These are phyloP conservation scores for Fusarium continuum DNA, from an alignment of 2,329 filamentous ascomycete species.

Conservation along the genomic window DNA sequence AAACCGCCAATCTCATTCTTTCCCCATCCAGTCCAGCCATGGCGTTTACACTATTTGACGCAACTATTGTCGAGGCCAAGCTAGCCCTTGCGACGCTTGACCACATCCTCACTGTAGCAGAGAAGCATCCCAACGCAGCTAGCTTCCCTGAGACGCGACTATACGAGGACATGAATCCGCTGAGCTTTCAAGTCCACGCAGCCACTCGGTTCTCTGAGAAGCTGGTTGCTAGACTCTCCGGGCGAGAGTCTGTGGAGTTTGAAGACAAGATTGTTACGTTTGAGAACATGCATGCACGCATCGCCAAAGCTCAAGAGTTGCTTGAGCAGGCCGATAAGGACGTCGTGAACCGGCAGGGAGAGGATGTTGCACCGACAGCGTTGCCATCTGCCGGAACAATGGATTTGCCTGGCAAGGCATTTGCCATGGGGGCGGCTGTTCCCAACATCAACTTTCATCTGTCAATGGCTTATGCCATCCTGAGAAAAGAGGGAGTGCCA, in stretches of 20 bases:
- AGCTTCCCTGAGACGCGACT: slow-evolving; percentile 45
- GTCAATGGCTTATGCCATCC: slow-evolving; percentile 64
- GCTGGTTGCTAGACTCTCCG: slow-evolving; percentile 44
- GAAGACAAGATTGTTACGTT: slow-evolving; percentile 43
- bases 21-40: slow-evolving; percentile 6
- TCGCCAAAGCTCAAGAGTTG: slow-evolving; percentile 38
- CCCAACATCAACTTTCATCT: slow-evolving; percentile 71
- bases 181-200: slow-evolving; percentile 49
- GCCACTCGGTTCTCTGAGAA: slow-evolving; percentile 40
- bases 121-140: slow-evolving; percentile 44
- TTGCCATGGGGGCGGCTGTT: slow-evolving; percentile 56
- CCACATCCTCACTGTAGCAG: slow-evolving; percentile 45
- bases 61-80: slow-evolving; percentile 43
- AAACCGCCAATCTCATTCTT: background rate
- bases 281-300: slow-evolving; percentile 45
- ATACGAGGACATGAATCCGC: slow-evolving; percentile 50
- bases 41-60: slow-evolving; percentile 47
- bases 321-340: slow-evolving; percentile 46
- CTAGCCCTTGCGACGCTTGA: slow-evolving; percentile 40
- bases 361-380: slow-evolving; percentile 36
- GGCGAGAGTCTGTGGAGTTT: slow-evolving; percentile 34
- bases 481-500: slow-evolving; percentile 66
- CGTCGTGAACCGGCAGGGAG: slow-evolving; percentile 43
- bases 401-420: slow-evolving; percentile 47
- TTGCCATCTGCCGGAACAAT: slow-evolving; percentile 33